Evolutionary conservation across 2,329 filamentous ascomycete species (phyloP), one percentile per base, ranked within the genome.

Genomic region (Dothistroma septosporum): DNA sequence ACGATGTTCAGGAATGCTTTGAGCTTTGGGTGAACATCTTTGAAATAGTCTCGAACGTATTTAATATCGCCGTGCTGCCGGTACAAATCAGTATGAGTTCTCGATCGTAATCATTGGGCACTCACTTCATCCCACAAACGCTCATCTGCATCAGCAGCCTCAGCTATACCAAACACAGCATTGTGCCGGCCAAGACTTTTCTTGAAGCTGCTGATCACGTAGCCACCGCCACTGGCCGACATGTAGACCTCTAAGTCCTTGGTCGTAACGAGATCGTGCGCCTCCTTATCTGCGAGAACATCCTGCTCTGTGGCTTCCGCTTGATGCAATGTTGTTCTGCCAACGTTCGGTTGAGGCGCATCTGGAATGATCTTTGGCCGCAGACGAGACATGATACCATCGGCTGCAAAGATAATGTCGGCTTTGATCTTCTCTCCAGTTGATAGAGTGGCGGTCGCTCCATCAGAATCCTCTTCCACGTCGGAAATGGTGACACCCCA

Each of bases 341-440:
- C 54, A 7, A 46, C 9, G 12, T 19, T 49, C 2, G 59, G 54
- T 1, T 21, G 11, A 4, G 59, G 54, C n/a, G 54, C 54, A 19
- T 47, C 28, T n/a, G 33, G 35, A 3, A 57, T 11, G 24, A 61
- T 53, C 28, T 57, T 53, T 9, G 47, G n/a, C 1, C 59, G 54
- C 1, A 61, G 54, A 10, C 55, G 32, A 21, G 59, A 61, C 1
- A 54, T 48, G 14, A 61, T 31, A 4, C 59, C 59, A 46, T 61
- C 59, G n/a, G 59, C 59, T 8, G 53, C 54, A 22, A 61, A 22
- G 1, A 61, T 16, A 10, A 61, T 19, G 48, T 61, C 59, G n/a
- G 55, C 59, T 48, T 57, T 33, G 10, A 53, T n/a, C 14, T 24
- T 53, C 22, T 54, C 41, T 11, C 55, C 59, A 2, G 46, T 44